Evolutionary conservation across 2,329 filamentous ascomycete genomes (phyloP).

Genomic region (Fusarium duplospermum): DNA sequence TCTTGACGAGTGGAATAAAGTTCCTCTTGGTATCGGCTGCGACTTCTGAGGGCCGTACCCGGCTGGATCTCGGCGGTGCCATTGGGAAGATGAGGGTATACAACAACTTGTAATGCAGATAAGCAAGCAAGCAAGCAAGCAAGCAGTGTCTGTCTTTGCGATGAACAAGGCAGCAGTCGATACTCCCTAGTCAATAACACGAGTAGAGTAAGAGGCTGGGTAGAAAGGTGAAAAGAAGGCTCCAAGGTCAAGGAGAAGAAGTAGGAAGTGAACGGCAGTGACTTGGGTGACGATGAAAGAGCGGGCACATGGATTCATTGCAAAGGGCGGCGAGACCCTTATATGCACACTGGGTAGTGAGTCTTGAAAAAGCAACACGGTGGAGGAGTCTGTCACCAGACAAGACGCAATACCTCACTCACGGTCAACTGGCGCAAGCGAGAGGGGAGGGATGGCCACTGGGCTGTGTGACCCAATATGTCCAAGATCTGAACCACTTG

Average conservation of each 20-base stretch:
- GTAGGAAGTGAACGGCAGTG: slow-evolving; percentile 22
- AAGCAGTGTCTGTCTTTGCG: slow-evolving; percentile 1
- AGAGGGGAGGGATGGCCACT: slow-evolving; percentile 46
- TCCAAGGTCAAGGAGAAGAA: slow-evolving; percentile 6
- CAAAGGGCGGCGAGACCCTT: slow-evolving; percentile 38
- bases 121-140: background rate
- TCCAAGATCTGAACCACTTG: slow-evolving; percentile 51
- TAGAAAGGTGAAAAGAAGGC: background rate
- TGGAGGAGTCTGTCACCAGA: slow-evolving; percentile 36
- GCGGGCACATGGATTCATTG: slow-evolving; percentile 16
- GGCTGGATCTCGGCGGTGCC: slow-evolving; percentile 49
- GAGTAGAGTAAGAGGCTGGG: slow-evolving; percentile 5
- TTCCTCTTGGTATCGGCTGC: slow-evolving; percentile 78
- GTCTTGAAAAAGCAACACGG: slow-evolving; percentile 43
- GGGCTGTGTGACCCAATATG: slow-evolving; percentile 51
- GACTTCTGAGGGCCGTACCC: slow-evolving; percentile 66
- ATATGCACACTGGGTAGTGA: slow-evolving; percentile 41
- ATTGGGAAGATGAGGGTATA: slow-evolving; percentile 35
- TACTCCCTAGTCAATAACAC: slow-evolving; percentile 13
- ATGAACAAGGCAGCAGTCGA: background rate
- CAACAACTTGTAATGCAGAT: slow-evolving; percentile 2
- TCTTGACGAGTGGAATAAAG: slow-evolving; percentile 74
- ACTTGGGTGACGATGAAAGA: slow-evolving; percentile 15
- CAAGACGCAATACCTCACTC: slow-evolving; percentile 34
- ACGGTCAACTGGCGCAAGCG: slow-evolving; percentile 41